A percentile compares a stretch with the other conserved stretches of the same genome.
Evolutionary conservation across 768 basidiomycete species (phyloP).

Genomic region (Lentinula detonsa): DNA sequence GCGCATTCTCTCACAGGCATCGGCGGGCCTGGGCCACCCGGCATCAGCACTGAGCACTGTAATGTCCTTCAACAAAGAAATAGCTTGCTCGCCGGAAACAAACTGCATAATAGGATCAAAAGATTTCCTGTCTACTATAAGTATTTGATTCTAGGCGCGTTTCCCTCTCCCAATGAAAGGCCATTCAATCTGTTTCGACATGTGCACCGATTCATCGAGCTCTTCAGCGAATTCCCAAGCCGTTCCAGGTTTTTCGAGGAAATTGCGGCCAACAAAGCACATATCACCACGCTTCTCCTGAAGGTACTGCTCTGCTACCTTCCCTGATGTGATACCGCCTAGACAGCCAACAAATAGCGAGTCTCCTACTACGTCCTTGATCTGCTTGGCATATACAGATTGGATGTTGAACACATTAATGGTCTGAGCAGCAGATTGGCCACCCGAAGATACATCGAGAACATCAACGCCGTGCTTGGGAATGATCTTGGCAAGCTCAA

Average conservation of each 20-base stretch:
- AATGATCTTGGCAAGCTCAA: conserved; percentile 51
- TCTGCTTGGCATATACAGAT: conserved; percentile 47
- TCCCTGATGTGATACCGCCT: conserved; percentile 52
- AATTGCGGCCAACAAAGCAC: conserved; percentile 46
- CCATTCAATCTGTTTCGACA: conserved; percentile 54
- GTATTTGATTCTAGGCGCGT: not conserved
- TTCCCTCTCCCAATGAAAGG: conserved; percentile 32
- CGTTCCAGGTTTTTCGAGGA: conserved; percentile 53
- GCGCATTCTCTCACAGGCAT: too few species aligned
- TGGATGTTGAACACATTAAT: conserved; percentile 36
- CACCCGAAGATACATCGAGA: conserved; percentile 67
- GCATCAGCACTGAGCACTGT: too few species aligned
- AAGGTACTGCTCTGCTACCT: conserved; percentile 50
- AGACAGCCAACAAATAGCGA: conserved; percentile 37
- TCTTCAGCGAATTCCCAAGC: conserved; percentile 52
- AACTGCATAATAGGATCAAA: too few species aligned
- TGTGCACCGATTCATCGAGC: conserved; percentile 39
- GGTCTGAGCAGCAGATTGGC: conserved; percentile 39
- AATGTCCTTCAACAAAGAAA: too few species aligned
- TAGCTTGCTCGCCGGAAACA: too few species aligned
- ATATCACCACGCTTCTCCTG: conserved; percentile 56
- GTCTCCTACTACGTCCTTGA: conserved; percentile 29
- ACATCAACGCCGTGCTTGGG: conserved; percentile 68
- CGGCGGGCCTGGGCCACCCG: too few species aligned
- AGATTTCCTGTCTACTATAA: too few species aligned